These are phyloP conservation scores for Tilletia setariae DNA, from an alignment of 1,284 basidiomycete genomes.

Conservation along the genomic window DNA sequence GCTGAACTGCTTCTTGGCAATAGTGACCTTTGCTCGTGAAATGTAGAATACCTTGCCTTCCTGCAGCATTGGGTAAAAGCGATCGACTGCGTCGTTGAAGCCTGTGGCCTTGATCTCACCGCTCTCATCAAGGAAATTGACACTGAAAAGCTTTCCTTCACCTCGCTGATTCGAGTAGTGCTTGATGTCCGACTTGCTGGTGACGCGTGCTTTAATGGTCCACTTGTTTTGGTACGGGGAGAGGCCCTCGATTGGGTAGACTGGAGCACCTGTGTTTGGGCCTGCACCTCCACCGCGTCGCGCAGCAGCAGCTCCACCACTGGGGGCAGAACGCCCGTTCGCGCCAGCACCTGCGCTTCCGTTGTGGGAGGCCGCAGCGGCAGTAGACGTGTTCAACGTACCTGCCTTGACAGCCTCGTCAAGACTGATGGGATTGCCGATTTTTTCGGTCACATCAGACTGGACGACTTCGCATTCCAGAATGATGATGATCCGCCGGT, in stretches of 20 bases:
- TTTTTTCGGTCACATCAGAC: constrained; percentile 30
- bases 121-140: constrained; percentile 90
- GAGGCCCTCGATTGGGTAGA: constrained; percentile 87
- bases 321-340: background rate
- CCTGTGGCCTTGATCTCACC: constrained; percentile 64
- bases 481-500: constrained; percentile 76
- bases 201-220: constrained; percentile 95
- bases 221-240: constrained; percentile 94
- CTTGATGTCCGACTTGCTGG: constrained; percentile 82
- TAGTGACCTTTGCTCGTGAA: constrained; percentile 82
- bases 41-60: constrained; percentile 92
- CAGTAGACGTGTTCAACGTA: no score
- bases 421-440: constrained; percentile 45
- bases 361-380: background rate
- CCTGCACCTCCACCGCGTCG: background rate
- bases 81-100: constrained; percentile 84
- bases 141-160: constrained; percentile 91
- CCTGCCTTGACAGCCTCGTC: constrained; percentile 24
- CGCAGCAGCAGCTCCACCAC: background rate
- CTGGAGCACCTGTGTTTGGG: constrained; percentile 42
- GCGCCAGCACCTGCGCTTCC: background rate
- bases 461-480: constrained; percentile 64
- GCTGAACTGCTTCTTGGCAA: constrained; percentile 96
- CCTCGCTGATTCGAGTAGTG: constrained; percentile 85
- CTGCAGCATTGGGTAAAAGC: constrained; percentile 76